Percentiles rank a stretch among this genome's conserved stretches.
Evolutionary conservation across 2,329 filamentous ascomycete species (phyloP).

Genomic region (Dothiorella sarmentorum): DNA sequence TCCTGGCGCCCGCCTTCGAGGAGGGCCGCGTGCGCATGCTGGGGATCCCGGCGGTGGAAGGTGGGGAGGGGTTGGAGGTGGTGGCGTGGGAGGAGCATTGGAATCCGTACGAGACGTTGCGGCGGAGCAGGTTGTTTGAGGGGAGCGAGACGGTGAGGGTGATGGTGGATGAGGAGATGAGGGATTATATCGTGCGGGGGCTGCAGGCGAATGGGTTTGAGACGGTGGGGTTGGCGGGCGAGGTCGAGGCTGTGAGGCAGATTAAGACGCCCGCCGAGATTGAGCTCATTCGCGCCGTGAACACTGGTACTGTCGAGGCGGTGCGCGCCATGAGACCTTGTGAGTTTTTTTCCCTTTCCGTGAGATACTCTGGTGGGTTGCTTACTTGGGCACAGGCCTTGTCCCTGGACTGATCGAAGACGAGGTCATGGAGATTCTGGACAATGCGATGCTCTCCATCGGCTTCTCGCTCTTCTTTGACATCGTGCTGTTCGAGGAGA

Average conservation of each 20-base stretch:
- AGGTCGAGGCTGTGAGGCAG: conserved; percentile 58
- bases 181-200: conserved; percentile 60
- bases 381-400: conserved; percentile 40
- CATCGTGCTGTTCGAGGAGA: conserved; percentile 60
- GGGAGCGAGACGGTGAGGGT: conserved; percentile 36
- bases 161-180: conserved; percentile 65
- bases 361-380: conserved; percentile 24
- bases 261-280: conserved; percentile 56
- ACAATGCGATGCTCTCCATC: conserved; percentile 53
- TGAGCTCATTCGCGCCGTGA: conserved; percentile 58
- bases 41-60: conserved; percentile 51
- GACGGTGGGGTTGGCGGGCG: conserved; percentile 52
- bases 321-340: conserved; percentile 53
- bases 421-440: conserved; percentile 54
- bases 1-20: conserved; percentile 59
- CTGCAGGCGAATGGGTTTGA: conserved; percentile 53
- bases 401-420: conserved; percentile 56
- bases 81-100: conserved; percentile 63
- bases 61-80: conserved; percentile 48
- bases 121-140: conserved; percentile 40
- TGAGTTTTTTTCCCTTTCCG: background rate
- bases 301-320: conserved; percentile 61
- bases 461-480: conserved; percentile 60
- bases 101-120: conserved; percentile 58
- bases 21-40: conserved; percentile 58